Percentiles rank a stretch among this genome's conserved stretches.
Conservation (phyloP, 1,284 basidiomycete genomes). For the Ceratobasidium sp. region DNA sequence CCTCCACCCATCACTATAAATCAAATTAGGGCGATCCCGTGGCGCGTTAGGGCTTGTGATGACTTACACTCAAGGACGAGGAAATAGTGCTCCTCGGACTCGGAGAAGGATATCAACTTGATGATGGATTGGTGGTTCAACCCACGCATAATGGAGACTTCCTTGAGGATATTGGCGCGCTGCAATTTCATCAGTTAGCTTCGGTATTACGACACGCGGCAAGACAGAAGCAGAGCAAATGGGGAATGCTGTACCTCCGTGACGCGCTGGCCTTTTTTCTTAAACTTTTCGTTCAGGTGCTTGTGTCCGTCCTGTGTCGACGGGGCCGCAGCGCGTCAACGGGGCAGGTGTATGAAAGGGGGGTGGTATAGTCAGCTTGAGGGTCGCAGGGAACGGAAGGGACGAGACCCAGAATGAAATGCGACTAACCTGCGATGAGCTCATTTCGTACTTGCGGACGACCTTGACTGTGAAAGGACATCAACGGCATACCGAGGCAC, state of each 20-base stretch:
- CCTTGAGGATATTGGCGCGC: slow-evolving; percentile 99
- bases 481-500: neutral
- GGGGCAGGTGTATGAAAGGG: slow-evolving; percentile 43
- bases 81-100: slow-evolving; percentile 93
- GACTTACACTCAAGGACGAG: slow-evolving; percentile 88
- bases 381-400: slow-evolving; percentile 48
- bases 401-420: slow-evolving; percentile 49
- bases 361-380: slow-evolving; percentile 29
- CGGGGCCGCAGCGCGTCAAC: slow-evolving; percentile 42
- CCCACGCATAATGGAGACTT: slow-evolving; percentile 99
- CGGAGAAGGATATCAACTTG: slow-evolving; percentile 88
- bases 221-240: slow-evolving; percentile 40
- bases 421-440: slow-evolving; percentile 89
- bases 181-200: slow-evolving; percentile 56
- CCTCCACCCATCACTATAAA: slow-evolving; percentile 91
- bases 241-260: slow-evolving; percentile 77
- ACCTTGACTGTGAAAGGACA: slow-evolving; percentile 78
- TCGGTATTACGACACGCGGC: slow-evolving; percentile 49
- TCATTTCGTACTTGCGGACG: slow-evolving; percentile 96
- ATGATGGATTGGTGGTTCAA: slow-evolving; percentile 91
- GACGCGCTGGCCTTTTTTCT: slow-evolving; percentile 90
- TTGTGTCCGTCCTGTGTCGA: slow-evolving; percentile 83
- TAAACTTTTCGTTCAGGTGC: slow-evolving; percentile 91
- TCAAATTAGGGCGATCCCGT: slow-evolving; percentile 29
- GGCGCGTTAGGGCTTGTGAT: slow-evolving; percentile 3